Base-by-base conservation (phyloP, 2,329 filamentous ascomycete species). In the Neofusicoccum parvum region DNA sequence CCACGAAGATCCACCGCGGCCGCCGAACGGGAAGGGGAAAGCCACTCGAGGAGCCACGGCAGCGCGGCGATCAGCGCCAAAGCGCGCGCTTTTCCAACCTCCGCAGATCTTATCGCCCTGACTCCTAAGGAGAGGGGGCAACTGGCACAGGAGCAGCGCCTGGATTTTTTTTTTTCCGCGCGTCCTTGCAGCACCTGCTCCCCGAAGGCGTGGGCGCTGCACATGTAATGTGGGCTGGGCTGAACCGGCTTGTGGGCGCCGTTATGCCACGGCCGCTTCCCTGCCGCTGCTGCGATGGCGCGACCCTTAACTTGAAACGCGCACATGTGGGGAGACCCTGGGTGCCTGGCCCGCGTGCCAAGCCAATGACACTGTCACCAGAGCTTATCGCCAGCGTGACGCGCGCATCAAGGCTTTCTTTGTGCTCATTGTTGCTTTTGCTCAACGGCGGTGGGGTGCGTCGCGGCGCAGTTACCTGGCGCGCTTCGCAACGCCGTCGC, bases 11-110 rank as follows among this genome's bases (percentile, higher is more conserved):
- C 54, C 56, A 49, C 56, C 56, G 54, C 49, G 50, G 50, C 50
- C 41, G 56, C 56, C 56, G 56, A 60, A 27, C 56, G 27, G 50
- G 56, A 60, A 60, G 56, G 56, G 56, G 56, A 60, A 60, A 60
- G 56, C 56, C 56, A 60, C 27, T 48, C 56, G 39, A 48, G 41
- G 56, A 39, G 32, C 41, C 56, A 60, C 56, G 56, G 56, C 56
- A 60, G 54, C 41, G 23, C 56, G 56, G 43, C 56, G 56, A 60
- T 60, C 56, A 60, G 56, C 54, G 54, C 56, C 56, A 48, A 48
- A 60, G 56, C 56, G 56, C 56, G 56, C 56, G 56, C 56, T 48
- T 39, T 49, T 20, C 43, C 56, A 60, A 43, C 56, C 56, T 60
- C 56, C 56, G 56, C 27, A 39, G 56, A 60, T 60, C 56, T 23